These are phyloP conservation scores for Lomentospora prolificans DNA, from an alignment of 2,329 filamentous ascomycete genomes.

Conservation along the genomic window DNA sequence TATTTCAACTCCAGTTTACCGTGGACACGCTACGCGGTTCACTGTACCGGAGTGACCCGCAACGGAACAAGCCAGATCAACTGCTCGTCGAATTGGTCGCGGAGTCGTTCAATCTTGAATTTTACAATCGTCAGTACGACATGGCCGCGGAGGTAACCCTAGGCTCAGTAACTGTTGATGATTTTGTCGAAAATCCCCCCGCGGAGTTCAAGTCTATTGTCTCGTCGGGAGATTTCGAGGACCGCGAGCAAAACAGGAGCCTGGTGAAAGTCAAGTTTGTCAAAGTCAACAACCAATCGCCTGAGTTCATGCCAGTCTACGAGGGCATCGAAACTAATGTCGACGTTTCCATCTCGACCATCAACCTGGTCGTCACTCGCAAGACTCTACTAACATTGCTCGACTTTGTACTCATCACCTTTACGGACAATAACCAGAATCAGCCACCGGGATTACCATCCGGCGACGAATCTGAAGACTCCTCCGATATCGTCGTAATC, in stretches of 20 bases:
- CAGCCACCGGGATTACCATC: constrained; percentile 11
- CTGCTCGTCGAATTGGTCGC: constrained; percentile 86
- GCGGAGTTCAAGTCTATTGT: constrained; percentile 95
- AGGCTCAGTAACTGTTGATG: constrained; percentile 78
- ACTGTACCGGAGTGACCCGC: constrained; percentile 75
- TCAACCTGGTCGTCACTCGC: constrained; percentile 89
- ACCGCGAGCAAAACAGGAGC: constrained; percentile 67
- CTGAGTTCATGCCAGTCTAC: constrained; percentile 85
- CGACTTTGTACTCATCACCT: constrained; percentile 90
- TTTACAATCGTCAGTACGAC: constrained; percentile 81
- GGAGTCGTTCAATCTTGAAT: constrained; percentile 77
- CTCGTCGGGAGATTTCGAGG: constrained; percentile 67
- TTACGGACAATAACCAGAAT: constrained; percentile 47
- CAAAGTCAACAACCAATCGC: constrained; percentile 81
- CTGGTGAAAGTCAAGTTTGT: constrained; percentile 84
- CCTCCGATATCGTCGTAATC: constrained; percentile 25
- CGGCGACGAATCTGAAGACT: constrained; percentile 30
- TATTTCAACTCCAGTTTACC: constrained; percentile 93
- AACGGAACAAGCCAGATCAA: constrained; percentile 64
- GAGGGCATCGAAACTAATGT: constrained; percentile 92
- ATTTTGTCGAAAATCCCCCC: constrained; percentile 82
- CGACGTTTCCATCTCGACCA: constrained; percentile 83
- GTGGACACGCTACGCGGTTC: constrained; percentile 92
- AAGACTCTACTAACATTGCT: constrained; percentile 85
- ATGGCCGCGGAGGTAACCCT: constrained; percentile 89